These are phyloP conservation scores for Cenococcum geophilum DNA, from an alignment of 495 filamentous ascomycete genomes.

Conservation along the genomic window DNA sequence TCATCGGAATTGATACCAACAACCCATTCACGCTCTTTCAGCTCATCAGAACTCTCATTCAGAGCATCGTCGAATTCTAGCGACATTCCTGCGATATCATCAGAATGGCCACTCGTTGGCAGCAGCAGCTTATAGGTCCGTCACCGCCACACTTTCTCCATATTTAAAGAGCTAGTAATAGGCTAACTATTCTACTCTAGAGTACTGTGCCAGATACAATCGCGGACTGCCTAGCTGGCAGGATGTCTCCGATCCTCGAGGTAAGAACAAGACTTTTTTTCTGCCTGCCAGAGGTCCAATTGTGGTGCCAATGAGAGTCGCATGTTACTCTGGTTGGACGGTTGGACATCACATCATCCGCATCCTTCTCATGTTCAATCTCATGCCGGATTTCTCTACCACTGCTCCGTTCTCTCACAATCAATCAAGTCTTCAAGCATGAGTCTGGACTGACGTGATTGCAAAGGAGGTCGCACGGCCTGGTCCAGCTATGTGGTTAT, in stretches of 20 bases:
- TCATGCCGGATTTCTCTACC: background rate
- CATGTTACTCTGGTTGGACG: background rate
- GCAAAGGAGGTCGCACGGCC: conserved; percentile 30
- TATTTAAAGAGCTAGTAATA: background rate
- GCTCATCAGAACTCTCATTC: background rate
- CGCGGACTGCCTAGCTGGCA: conserved; percentile 18
- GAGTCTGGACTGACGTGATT: background rate
- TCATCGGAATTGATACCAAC: background rate
- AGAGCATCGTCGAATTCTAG: background rate
- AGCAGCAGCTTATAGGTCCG: conserved; percentile 17
- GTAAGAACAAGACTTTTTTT: conserved; percentile 8
- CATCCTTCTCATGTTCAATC: background rate
- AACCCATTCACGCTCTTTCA: background rate
- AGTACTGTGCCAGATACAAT: conserved; percentile 11
- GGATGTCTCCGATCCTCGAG: conserved; percentile 29
- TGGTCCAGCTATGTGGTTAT: conserved; percentile 25
- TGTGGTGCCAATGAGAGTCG: background rate
- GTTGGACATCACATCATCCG: background rate
- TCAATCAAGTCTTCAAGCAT: background rate
- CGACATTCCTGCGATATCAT: conserved; percentile 3
- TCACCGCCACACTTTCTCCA: background rate
- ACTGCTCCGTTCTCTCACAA: background rate
- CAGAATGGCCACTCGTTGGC: conserved; percentile 15
- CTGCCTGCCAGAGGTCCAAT: background rate
- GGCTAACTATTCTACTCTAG: conserved; percentile 9